Percentiles rank a stretch among this genome's conserved stretches.
Evolutionary conservation across 2,329 filamentous ascomycete species (phyloP).

Genomic region (Dendryphion nanum): DNA sequence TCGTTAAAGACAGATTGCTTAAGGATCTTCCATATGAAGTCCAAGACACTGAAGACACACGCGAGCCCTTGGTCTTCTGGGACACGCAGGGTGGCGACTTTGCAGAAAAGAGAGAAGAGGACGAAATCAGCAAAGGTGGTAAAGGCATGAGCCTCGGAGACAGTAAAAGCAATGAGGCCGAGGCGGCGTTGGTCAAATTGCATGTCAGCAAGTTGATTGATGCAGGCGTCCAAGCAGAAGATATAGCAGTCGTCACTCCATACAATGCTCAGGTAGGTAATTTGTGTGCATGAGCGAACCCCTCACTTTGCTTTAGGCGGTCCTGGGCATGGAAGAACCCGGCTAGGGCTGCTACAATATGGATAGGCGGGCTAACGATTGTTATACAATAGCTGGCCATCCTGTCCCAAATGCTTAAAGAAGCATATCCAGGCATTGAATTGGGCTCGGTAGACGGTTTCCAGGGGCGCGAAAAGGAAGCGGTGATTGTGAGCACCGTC

Average conservation of each 20-base stretch:
- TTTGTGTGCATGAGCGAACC: constrained; percentile 9
- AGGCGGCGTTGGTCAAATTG: constrained; percentile 74
- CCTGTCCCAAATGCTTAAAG: constrained; percentile 73
- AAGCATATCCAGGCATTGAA: constrained; percentile 79
- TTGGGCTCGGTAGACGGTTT: constrained; percentile 97
- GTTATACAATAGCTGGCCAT: constrained; percentile 75
- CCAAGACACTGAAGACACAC: constrained; percentile 78
- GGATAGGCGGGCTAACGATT: too few relatives aligned
- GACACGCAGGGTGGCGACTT: constrained; percentile 96
- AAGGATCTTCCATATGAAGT: constrained; percentile 77
- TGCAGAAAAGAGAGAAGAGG: constrained; percentile 76
- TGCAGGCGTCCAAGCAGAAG: constrained; percentile 75
- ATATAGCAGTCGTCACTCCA: constrained; percentile 91
- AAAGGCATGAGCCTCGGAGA: constrained; percentile 59
- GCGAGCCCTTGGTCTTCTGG: constrained; percentile 85
- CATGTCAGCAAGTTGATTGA: constrained; percentile 76
- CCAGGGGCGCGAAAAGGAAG: constrained; percentile 95
- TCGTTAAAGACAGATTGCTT: constrained; percentile 72
- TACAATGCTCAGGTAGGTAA: constrained; percentile 82
- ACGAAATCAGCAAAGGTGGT: constrained; percentile 53
- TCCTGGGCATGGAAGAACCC: too few relatives aligned
- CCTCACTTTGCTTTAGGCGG: too few relatives aligned
- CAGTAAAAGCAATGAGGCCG: constrained; percentile 90
- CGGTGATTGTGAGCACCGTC: constrained; percentile 89
- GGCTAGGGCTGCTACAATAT: too few relatives aligned